Base-by-base conservation (phyloP, 2,329 filamentous ascomycete species). In the Aspergillus latus region DNA sequence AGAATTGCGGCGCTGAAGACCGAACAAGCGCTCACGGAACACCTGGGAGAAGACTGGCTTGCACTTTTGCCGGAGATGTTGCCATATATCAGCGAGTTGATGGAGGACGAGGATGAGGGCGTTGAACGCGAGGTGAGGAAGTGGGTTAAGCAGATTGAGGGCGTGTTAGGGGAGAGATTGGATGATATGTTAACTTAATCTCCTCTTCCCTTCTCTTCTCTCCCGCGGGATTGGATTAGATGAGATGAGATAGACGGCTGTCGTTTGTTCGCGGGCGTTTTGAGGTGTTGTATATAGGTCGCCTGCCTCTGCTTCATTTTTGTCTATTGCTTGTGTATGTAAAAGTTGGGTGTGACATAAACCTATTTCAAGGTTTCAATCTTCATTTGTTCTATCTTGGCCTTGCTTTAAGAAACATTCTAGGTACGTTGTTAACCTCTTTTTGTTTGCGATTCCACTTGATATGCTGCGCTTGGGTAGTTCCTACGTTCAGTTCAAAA, bases 51-150 rank as follows among this genome's bases (percentile, higher is more conserved):
- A 72, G 94, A 99, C 70, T 99, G 94, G 94, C 76, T 99, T 58
- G 84, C 87, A 1, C 83, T 95, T 78, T 74, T 97, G 69, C 91
- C 93, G 0, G 94, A 99, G 82, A 97, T 97, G 88, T 77, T 99
- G 71, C 93, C 95, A 15, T 90, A 93, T 62, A 96, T 99, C 66
- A 95, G 90, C 68, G 94, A 99, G 78, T 74, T 96, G 68, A 88
- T 96, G 76, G 94, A 99, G 70, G 94, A 99, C 71, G 94, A 97
- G 64, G 92, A 97, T 69, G 94, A 97, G 76, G 82, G 83, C 29
- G 93, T 99, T 26, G 94, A 99, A 78, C 81, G 86, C 68, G 92
- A 96, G 78, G 93, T 92, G 37, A 84, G 92, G 70, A 82, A 85
- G 67, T 97, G 94, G 93, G 94, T 97, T 65, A 84, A 88, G 69